Evolutionary conservation across 352 stramenopile species (phyloP), one percentile per base, ranked within the genome.

Genomic region (Phytopythium mirpurense): DNA sequence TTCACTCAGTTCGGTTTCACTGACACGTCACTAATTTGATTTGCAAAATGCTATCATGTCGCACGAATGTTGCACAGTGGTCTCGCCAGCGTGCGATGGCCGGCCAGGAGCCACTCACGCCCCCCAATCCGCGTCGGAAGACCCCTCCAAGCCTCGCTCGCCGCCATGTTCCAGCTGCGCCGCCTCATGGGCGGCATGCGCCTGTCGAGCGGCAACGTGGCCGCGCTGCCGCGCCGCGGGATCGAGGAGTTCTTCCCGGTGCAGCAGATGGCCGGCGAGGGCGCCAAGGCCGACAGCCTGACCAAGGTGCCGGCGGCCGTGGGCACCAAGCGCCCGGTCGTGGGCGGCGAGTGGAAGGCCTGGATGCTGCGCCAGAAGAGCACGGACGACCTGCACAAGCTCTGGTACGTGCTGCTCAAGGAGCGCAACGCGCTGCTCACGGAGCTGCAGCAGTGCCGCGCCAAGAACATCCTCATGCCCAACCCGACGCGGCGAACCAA

Each of bases 401-500:
- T 99, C 32, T 99, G 96, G 96, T 98, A 93, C 63, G 92, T 98
- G 57, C 72, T 98, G 35, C 96, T 98, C 57, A 98, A 98, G 78
- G 96, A 99, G 74, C 88, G 89, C 56, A 99, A 99, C 62, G 96
- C 96, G 74, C 80, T 99, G 32, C 68, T 98, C 52, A 98, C 96
- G 16, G 96, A 99, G 72, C 75, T 83, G 36, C 77, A 90, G 46
- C 73, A 92, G 37, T 87, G 72, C 55, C 73, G 81, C 54, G 68
- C 71, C 56, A 83, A 89, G 67, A 89, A 88, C 69, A 57, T 93
- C 53, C 47, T 56, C 24, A 88, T 94, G 72, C 75, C 78, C 40
- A 89, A 95, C 70, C 71, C 83, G 1, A 61, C 71, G 57, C 82
- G 88, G 69, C 76, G 79, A 73, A 79, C 65, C 34, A 90, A 90